Evolutionary conservation across 208 protist genomes (phyloP).

Genomic region (Leishmania braziliensis): DNA sequence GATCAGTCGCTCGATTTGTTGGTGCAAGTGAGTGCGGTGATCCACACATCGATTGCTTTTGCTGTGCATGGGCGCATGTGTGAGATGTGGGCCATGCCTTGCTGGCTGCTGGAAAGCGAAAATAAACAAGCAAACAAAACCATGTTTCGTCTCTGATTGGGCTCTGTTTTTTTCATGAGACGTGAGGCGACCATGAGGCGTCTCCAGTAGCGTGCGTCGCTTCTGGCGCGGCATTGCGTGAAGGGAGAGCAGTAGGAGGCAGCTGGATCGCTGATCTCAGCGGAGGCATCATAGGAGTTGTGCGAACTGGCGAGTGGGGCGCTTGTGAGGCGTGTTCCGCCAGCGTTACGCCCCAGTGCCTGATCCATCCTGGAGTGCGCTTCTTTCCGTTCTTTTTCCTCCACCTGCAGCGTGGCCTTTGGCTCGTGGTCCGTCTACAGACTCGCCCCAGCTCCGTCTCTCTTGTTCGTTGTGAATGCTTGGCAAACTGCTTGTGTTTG

Average conservation of each 20-base stretch:
- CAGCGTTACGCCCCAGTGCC: background rate
- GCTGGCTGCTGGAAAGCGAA: background rate
- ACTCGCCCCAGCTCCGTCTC: background rate
- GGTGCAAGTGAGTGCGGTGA: background rate
- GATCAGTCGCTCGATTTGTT: background rate
- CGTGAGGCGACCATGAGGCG: background rate
- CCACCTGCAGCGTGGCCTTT: background rate
- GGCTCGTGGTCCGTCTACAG: background rate
- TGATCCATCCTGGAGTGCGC: background rate
- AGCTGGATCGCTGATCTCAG: background rate
- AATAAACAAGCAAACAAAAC: background rate
- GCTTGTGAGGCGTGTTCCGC: background rate
- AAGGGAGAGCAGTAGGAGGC: background rate
- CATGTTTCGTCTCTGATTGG: background rate
- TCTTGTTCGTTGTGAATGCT: background rate
- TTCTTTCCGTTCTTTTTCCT: background rate
- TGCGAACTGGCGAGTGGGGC: conserved; percentile 1
- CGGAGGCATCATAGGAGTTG: background rate
- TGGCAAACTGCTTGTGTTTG: background rate
- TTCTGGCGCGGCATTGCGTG: background rate
- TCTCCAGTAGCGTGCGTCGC: background rate
- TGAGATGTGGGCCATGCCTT: background rate
- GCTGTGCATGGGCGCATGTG: background rate
- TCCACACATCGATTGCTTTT: background rate
- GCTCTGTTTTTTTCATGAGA: conserved; percentile 10